phyloP scores from a whole-genome alignment of 225 moss, liverwort and hornwort species.

The Lunularia cruciata region DNA sequence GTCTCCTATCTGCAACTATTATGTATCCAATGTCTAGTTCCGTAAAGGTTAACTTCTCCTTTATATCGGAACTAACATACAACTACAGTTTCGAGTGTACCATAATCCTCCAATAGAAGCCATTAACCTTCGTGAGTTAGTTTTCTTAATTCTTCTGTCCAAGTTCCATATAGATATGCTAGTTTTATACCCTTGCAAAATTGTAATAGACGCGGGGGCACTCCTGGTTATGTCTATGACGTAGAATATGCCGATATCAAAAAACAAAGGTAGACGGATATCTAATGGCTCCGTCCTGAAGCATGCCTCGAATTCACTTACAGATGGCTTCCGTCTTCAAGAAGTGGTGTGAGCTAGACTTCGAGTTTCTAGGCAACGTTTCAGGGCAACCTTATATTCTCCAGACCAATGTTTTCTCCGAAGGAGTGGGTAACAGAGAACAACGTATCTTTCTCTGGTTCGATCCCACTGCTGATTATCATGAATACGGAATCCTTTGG shows the following conservation, averaged over 20 bases:
- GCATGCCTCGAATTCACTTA: background rate
- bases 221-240: too few relatives aligned
- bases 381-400: constrained; percentile 9
- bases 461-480: constrained; percentile 47
- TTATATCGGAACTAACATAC: too few relatives aligned
- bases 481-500: constrained; percentile 60
- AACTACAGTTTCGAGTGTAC: too few relatives aligned
- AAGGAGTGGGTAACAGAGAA: constrained; percentile 30
- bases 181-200: background rate
- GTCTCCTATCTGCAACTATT: background rate
- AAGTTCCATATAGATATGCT: background rate
- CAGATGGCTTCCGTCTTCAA: background rate
- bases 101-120: too few relatives aligned
- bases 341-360: constrained; percentile 3
- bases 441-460: constrained; percentile 55
- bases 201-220: too few relatives aligned
- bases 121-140: too few relatives aligned
- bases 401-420: constrained; percentile 17
- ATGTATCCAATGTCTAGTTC: too few relatives aligned
- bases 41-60: background rate
- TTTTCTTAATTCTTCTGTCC: too few relatives aligned
- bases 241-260: too few relatives aligned
- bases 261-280: too few relatives aligned
- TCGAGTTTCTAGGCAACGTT: background rate
- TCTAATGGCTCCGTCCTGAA: background rate